phyloP scores from a whole-genome alignment of 805 yeast genomes.

The Yarrowia bubula region DNA sequence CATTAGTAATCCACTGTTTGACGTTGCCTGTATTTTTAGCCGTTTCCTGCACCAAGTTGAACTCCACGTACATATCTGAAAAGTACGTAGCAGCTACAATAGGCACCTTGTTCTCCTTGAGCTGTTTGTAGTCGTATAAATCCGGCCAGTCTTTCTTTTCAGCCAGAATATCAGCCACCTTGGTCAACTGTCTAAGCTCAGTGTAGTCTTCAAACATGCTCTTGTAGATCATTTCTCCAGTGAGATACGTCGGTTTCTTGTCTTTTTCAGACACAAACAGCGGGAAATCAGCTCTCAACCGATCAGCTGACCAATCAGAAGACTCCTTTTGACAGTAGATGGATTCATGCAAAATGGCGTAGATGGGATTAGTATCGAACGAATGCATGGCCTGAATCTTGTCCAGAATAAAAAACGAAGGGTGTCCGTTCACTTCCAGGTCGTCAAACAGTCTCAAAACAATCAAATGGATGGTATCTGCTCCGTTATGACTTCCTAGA shows the following conservation, averaged over 20 bases:
- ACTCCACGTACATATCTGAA: constrained; percentile 28
- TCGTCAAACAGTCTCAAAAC: constrained; percentile 46
- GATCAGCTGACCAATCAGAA: constrained; percentile 52
- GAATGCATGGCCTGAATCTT: constrained; percentile 41
- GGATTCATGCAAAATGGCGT: constrained; percentile 58
- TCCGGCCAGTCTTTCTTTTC: constrained; percentile 41
- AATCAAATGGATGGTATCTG: constrained; percentile 48
- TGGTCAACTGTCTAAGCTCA: constrained; percentile 44
- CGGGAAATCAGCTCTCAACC: neutral
- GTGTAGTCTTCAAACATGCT: constrained; percentile 51
- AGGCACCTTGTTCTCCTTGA: constrained; percentile 33
- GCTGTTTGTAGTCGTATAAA: constrained; percentile 41
- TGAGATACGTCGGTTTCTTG: constrained; percentile 41
- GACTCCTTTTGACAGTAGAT: constrained; percentile 49
- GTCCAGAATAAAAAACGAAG: constrained; percentile 43
- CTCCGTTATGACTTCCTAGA: constrained; percentile 54
- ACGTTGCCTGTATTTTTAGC: constrained; percentile 9
- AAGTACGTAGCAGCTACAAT: constrained; percentile 31
- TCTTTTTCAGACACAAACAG: neutral
- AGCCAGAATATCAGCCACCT: constrained; percentile 41
- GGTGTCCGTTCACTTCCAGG: constrained; percentile 40
- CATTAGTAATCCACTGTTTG: constrained; percentile 27
- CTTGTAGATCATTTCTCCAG: constrained; percentile 57
- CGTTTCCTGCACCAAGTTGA: constrained; percentile 11
- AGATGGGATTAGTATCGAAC: constrained; percentile 55